phyloP scores from a whole-genome alignment of 1,284 basidiomycete genomes.

The Athelia sp. region DNA sequence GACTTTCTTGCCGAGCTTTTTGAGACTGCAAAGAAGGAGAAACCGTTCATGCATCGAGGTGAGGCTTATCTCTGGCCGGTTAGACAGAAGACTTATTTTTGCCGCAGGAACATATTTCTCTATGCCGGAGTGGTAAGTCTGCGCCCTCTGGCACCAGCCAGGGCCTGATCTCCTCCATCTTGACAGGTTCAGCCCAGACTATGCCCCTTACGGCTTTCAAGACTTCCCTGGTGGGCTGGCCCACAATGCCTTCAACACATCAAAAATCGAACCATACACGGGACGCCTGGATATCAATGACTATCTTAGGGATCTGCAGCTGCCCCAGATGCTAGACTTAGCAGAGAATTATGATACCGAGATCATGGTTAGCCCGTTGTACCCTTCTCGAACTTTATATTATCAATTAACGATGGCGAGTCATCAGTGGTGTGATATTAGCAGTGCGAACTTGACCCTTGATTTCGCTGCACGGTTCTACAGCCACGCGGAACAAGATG shows the following conservation, averaged over 20 bases:
- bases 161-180: too few species aligned
- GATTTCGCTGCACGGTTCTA: slow-evolving; percentile 51
- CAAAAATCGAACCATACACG: slow-evolving; percentile 48
- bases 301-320: slow-evolving; percentile 47
- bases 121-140: slow-evolving; percentile 41
- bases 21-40: slow-evolving; percentile 41
- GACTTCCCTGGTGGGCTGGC: slow-evolving; percentile 51
- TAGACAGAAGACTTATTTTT: slow-evolving; percentile 4
- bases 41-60: slow-evolving; percentile 44
- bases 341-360: slow-evolving; percentile 47
- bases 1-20: slow-evolving; percentile 52
- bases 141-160: too few species aligned
- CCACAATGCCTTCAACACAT: slow-evolving; percentile 43
- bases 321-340: slow-evolving; percentile 52
- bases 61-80: slow-evolving; percentile 22
- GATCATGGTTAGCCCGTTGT: slow-evolving; percentile 39
- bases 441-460: slow-evolving; percentile 44
- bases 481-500: slow-evolving; percentile 38
- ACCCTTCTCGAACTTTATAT: too few species aligned
- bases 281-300: slow-evolving; percentile 45
- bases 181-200: slow-evolving; percentile 53
- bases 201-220: slow-evolving; percentile 43
- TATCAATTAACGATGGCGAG: not conserved
- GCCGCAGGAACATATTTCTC: not conserved
- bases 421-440: slow-evolving; percentile 54